These are phyloP conservation scores for Hyaloscypha hepaticicola DNA, from an alignment of 495 filamentous ascomycete genomes.

Conservation along the genomic window DNA sequence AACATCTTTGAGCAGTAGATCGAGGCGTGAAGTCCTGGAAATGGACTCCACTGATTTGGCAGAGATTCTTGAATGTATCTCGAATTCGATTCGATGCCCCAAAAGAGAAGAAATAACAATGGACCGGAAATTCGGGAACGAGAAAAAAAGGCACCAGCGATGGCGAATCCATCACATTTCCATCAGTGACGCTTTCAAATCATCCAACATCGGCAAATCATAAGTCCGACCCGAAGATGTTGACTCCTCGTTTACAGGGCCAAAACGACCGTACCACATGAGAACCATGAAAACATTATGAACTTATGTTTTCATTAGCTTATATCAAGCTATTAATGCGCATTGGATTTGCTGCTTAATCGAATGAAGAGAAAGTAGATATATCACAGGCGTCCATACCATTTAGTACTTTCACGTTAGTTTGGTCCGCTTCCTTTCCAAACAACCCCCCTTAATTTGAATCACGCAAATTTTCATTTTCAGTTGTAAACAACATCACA, in stretches of 20 bases:
- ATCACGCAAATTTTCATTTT: too few species aligned
- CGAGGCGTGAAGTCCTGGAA: not conserved
- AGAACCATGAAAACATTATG: too few species aligned
- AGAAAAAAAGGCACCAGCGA: not conserved
- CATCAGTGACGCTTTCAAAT: not conserved
- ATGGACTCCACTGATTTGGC: not conserved
- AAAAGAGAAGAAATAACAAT: not conserved
- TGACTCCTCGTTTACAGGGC: not conserved
- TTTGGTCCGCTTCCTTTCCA: too few species aligned
- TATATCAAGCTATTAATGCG: too few species aligned
- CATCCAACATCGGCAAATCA: conserved; percentile 8
- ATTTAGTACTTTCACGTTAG: too few species aligned
- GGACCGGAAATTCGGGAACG: not conserved
- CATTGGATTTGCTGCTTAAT: too few species aligned
- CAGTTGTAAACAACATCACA: too few species aligned
- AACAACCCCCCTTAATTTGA: too few species aligned
- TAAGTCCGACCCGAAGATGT: conserved; percentile 12
- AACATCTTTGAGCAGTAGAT: conserved; percentile 38
- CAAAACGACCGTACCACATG: not conserved
- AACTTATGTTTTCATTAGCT: too few species aligned
- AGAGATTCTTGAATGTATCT: conserved; percentile 11
- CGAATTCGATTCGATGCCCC: not conserved
- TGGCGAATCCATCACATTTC: not conserved
- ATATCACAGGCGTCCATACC: too few species aligned
- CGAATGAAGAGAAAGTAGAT: too few species aligned